Evolutionary conservation across 805 yeast species (phyloP), one percentile per base, ranked within the genome.

Genomic region (Metschnikowia proteae): DNA sequence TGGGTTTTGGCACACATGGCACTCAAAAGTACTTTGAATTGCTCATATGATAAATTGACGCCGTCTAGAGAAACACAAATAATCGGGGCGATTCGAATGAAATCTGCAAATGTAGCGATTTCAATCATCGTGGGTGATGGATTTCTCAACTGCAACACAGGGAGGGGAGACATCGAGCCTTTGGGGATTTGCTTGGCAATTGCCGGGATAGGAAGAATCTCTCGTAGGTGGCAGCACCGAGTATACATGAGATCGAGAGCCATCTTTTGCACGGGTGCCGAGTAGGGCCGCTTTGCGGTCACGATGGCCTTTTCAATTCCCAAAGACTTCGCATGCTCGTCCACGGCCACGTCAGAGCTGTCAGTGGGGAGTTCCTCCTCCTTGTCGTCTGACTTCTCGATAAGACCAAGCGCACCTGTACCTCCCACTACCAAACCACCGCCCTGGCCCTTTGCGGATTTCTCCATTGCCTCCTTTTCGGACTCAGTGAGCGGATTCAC

Each of bases 121-220:
- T 91, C 98, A 54, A 92, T 83, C 71, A 88, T 70, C 0, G 97
- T 87, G 1, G 98, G 98, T 45, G 81, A 75, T n/a, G 96, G 95
- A 60, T 91, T 91, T 59, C 87, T 71, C 50, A 92, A 71, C 59
- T 85, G 88, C 49, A 91, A 64, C 3, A 80, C 62, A 5, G 88
- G 82, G 25, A 91, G 65, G 3, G 96, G 96, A 0, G 87, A 83
- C 40, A 83, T 77, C 28, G 89, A 82, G 23, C 86, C 88, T 60
- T 82, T 83, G 1, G 88, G 87, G 52, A 91, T 76, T 62, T 88
- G 96, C 60, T 86, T 85, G 57, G 88, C 61, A 5, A 92, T 89
- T 2, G 96, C 92, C 3, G 96, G 92, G 43, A 91, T 91, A 1
- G 98, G 97, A 52, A 91, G 65, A 49, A 91, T 91, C 60, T 91